A percentile compares a stretch with the other conserved stretches of the same genome.
phyloP scores from a whole-genome alignment of 208 protist species.

The Acanthamoeba healyi region DNA sequence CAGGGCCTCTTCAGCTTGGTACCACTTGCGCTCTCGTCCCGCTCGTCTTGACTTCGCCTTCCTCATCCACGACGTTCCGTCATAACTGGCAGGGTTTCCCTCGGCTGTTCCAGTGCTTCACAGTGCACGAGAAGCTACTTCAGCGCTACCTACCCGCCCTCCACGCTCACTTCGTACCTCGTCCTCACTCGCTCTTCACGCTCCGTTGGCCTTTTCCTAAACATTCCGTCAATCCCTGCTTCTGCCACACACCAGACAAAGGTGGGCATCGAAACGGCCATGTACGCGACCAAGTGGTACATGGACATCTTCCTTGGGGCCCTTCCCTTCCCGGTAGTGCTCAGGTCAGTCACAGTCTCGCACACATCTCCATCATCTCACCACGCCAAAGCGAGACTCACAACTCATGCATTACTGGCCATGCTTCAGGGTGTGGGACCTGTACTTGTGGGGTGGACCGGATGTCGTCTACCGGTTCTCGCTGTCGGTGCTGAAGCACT shows the following conservation, averaged over 20 bases:
- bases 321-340: not conserved
- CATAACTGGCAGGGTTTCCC: not conserved
- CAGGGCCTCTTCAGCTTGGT: not conserved
- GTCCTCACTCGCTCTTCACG: not conserved
- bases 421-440: slow-evolving; percentile 11
- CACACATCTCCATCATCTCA: not conserved
- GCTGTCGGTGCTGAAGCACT: not conserved
- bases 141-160: not conserved
- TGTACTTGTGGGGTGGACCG: not conserved
- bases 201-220: too few species aligned
- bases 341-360: not conserved
- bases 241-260: too few species aligned
- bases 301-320: slow-evolving; percentile 21
- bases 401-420: too few species aligned
- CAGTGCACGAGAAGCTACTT: slow-evolving; percentile 7
- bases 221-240: too few species aligned
- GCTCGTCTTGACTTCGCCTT: too few species aligned
- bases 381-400: too few species aligned
- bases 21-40: too few species aligned
- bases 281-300: slow-evolving; percentile 39
- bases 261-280: not conserved
- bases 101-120: slow-evolving; percentile 30
- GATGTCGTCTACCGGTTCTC: not conserved
- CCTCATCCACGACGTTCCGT: too few species aligned
- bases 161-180: not conserved